phyloP scores from a whole-genome alignment of 148 eudicot species.

The Amaranthus palmeri region DNA sequence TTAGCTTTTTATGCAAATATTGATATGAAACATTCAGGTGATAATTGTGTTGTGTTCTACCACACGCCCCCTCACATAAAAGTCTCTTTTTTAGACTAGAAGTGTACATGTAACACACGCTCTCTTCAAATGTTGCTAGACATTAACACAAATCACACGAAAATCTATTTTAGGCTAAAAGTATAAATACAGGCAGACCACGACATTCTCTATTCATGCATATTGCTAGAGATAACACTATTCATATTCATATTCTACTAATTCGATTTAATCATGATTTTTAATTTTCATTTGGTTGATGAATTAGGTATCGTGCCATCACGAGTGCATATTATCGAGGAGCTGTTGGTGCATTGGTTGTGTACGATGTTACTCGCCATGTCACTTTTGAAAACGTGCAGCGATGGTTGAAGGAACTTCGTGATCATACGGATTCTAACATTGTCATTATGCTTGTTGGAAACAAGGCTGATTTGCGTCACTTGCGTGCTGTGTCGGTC shows the following conservation, averaged over 20 bases:
- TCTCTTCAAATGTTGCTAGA: too few species aligned
- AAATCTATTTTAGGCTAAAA: too few species aligned
- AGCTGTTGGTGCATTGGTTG: slow-evolving; percentile 80
- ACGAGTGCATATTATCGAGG: slow-evolving; percentile 92
- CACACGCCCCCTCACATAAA: too few species aligned
- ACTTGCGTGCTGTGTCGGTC: slow-evolving; percentile 59
- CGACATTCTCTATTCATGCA: too few species aligned
- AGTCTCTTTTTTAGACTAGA: too few species aligned
- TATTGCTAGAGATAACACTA: too few species aligned
- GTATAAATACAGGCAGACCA: too few species aligned
- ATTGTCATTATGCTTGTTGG: slow-evolving; percentile 86
- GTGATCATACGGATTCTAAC: slow-evolving; percentile 68
- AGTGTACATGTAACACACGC: too few species aligned
- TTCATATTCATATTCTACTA: background rate
- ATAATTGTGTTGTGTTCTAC: too few species aligned
- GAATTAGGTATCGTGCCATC: slow-evolving; percentile 66
- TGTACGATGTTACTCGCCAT: slow-evolving; percentile 72
- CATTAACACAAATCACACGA: too few species aligned
- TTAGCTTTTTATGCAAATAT: too few species aligned
- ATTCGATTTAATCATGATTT: background rate
- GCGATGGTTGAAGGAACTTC: slow-evolving; percentile 86
- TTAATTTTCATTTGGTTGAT: background rate
- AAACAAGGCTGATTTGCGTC: slow-evolving; percentile 82
- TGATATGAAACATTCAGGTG: too few species aligned
- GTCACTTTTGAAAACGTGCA: slow-evolving; percentile 77